These are phyloP conservation scores for Paxillus ammoniavirescens DNA, from an alignment of 768 basidiomycete genomes.

Conservation along the genomic window DNA sequence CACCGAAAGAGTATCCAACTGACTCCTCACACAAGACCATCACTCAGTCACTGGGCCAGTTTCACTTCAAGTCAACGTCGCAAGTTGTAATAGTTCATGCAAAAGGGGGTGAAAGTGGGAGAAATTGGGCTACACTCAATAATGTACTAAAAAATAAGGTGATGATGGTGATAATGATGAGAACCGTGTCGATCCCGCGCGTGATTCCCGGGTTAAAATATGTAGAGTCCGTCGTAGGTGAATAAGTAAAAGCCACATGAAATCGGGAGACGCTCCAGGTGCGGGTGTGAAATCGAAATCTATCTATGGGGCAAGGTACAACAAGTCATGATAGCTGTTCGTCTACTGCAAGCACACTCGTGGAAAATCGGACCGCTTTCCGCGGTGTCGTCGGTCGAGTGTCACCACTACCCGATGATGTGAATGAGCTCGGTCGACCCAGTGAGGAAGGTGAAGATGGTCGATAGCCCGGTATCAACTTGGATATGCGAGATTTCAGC, in stretches of 20 bases:
- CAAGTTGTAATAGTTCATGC: not conserved
- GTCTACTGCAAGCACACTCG: conserved; percentile 35
- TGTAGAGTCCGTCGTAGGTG: conserved; percentile 10
- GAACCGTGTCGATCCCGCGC: conserved; percentile 15
- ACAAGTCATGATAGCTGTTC: conserved; percentile 16
- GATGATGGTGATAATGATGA: conserved; percentile 11
- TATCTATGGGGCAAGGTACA: not conserved
- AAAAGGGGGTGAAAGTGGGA: conserved; percentile 5
- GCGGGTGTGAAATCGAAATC: not conserved
- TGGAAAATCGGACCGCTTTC: conserved; percentile 65
- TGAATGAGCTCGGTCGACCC: conserved; percentile 27
- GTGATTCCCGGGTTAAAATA: conserved; percentile 18
- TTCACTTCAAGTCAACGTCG: too few relatives aligned
- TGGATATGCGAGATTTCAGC: conserved; percentile 51
- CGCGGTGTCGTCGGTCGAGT: conserved; percentile 45
- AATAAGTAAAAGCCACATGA: conserved; percentile 10
- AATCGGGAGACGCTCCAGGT: not conserved
- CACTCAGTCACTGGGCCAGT: too few relatives aligned
- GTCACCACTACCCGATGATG: conserved; percentile 33
- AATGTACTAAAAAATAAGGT: conserved; percentile 27
- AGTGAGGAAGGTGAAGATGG: conserved; percentile 37
- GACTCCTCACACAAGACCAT: not conserved
- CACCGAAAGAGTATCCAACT: not conserved
- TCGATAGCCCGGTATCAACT: conserved; percentile 46
- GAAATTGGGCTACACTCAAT: conserved; percentile 31